These are phyloP conservation scores for Batrachochytrium dendrobatidis DNA, from an alignment of 371 early-diverging fungal genomes.

Conservation along the genomic window DNA sequence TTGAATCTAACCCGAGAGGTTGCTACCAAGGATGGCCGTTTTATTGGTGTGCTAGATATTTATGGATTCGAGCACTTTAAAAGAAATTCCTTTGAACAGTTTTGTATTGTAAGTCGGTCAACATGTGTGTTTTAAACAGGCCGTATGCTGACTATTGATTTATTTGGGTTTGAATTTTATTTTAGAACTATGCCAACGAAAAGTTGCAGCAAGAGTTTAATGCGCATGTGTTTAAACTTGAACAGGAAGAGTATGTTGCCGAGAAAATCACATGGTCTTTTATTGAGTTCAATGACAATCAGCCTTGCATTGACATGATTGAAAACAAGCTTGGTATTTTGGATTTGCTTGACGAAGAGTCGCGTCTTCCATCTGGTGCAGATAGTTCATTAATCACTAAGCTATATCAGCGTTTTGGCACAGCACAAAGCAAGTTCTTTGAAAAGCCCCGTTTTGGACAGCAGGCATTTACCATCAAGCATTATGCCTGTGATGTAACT, in stretches of 20 bases:
- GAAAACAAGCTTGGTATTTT: slow-evolving; percentile 95
- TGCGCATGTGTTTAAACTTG: slow-evolving; percentile 91
- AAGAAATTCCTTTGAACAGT: slow-evolving; percentile 98
- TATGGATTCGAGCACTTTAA: slow-evolving; percentile 96
- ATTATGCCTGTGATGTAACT: slow-evolving; percentile 63
- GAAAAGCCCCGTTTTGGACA: slow-evolving; percentile 80
- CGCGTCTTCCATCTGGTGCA: slow-evolving; percentile 85
- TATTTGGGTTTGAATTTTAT: background rate
- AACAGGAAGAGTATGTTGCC: slow-evolving; percentile 93
- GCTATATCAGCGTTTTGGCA: slow-evolving; percentile 68
- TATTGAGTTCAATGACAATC: slow-evolving; percentile 97
- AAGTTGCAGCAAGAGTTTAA: slow-evolving; percentile 70
- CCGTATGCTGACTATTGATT: background rate
- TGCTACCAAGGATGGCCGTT: slow-evolving; percentile 38
- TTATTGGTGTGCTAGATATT: slow-evolving; percentile 96
- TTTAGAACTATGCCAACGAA: slow-evolving; percentile 71
- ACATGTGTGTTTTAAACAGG: background rate
- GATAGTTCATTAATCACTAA: slow-evolving; percentile 80
- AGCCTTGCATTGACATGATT: slow-evolving; percentile 98
- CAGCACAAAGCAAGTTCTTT: slow-evolving; percentile 69
- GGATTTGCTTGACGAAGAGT: slow-evolving; percentile 91
- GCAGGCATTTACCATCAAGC: slow-evolving; percentile 64
- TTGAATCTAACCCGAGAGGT: slow-evolving; percentile 55
- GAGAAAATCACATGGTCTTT: slow-evolving; percentile 81
- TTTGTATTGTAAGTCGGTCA: slow-evolving; percentile 75